Base-by-base conservation (phyloP, 2,329 filamentous ascomycete genomes). In the Clonostachys solani region DNA sequence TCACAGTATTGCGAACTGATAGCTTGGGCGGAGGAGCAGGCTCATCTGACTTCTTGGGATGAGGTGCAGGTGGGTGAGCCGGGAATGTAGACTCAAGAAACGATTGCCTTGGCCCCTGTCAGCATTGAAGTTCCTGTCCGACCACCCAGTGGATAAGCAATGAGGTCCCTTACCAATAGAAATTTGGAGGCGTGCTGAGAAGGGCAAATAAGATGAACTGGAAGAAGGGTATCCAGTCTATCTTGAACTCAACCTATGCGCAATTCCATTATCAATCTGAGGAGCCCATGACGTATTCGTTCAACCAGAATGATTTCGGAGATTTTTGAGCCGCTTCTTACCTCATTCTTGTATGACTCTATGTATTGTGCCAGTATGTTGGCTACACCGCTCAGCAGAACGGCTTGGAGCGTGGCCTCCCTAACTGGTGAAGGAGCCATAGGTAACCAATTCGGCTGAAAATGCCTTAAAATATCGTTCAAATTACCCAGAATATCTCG, bases 101-200 rank as follows among this genome's bases (percentile, higher is more conserved):
- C 38, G 81, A 77, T 74, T 95, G 91, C 80, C 79, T 83, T 54
- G 2, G n/a, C 44, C 52, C 38, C 23, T 3, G 18, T 15, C 23
- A 18, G n/a, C 17, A 18, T 19, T n/a, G 9, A 8, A 12, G 15
- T 5, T 4, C 40, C 13, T 42, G 7, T 23, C 19, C 23, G 7
- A n/a, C 8, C 12, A 40, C 7, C 36, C 15, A 17, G 7, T 5
- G 3, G 15, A 6, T 6, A 16, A 23, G 17, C 1, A 12, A n/a
- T 19, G 23, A 16, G 29, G n/a, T 23, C n/a, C 64, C 69, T 56
- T 64, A 83, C 91, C 90, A 96, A 57, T 89, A 62, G 60, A 90
- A 89, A 67, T 96, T 96, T 41, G 87, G 87, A 4, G 91, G 90
- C 38, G 84, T 86, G 64, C 78, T 85, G 49, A 95, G 61, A 34